Percentiles rank a stretch among this genome's conserved stretches.
Evolutionary conservation across 495 filamentous ascomycete genomes (phyloP).

Genomic region (Chaetomium fimeti): DNA sequence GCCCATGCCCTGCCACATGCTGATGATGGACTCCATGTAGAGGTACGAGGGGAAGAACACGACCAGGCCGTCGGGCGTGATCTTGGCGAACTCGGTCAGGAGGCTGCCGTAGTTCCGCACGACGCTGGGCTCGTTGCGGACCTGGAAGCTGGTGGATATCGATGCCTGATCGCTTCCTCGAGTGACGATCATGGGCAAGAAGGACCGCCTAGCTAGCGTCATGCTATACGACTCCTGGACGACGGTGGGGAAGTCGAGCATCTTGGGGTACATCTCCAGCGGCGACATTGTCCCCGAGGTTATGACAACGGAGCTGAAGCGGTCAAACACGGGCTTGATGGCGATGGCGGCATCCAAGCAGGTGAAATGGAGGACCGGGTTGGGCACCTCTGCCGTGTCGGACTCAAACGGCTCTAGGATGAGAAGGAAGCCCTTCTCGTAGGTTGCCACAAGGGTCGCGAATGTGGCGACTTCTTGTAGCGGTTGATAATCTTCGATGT

Average conservation of each 20-base stretch:
- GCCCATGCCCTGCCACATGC: conserved; percentile 98
- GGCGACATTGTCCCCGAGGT: conserved; percentile 97
- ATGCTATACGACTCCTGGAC: conserved; percentile 96
- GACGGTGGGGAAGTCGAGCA: conserved; percentile 89
- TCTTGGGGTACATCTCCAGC: conserved; percentile 98
- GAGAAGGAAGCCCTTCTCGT: conserved; percentile 93
- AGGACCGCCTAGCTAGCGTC: conserved; percentile 92
- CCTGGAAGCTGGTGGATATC: conserved; percentile 87
- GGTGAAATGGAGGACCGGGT: conserved; percentile 92
- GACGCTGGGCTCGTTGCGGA: conserved; percentile 90
- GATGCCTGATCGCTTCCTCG: conserved; percentile 89
- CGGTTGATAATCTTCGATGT: conserved; percentile 96
- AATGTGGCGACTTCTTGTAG: conserved; percentile 98
- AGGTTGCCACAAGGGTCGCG: conserved; percentile 95
- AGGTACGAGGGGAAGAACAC: conserved; percentile 99
- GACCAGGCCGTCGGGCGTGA: conserved; percentile 95
- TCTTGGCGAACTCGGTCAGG: conserved; percentile 86
- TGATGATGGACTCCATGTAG: conserved; percentile 99
- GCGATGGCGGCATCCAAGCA: conserved; percentile 98
- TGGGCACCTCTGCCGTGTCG: conserved; percentile 91
- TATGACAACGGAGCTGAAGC: conserved; percentile 96
- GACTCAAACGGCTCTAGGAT: conserved; percentile 97
- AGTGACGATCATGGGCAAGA: conserved; percentile 96
- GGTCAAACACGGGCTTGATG: conserved; percentile 95
- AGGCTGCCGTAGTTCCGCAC: conserved; percentile 94